Evolutionary conservation across 1,139 yeast genomes (phyloP).

Genomic region (Saccharomycopsis hybrid): DNA sequence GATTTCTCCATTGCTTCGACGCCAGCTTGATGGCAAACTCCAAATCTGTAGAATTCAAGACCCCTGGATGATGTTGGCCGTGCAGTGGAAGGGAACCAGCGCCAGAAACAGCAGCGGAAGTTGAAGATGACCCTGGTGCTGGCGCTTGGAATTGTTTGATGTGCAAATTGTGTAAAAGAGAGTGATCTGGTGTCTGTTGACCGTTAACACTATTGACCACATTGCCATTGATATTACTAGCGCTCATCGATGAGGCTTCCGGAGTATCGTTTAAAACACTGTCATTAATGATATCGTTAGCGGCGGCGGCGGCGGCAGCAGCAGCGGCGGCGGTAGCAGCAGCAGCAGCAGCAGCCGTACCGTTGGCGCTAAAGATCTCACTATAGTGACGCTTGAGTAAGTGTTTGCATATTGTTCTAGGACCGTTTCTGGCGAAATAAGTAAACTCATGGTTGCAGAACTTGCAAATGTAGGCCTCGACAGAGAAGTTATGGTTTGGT

Average conservation of each 20-base stretch:
- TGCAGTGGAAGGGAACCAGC: neutral
- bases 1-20: constrained; percentile 18
- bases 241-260: no score
- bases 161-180: no score
- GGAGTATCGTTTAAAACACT: neutral
- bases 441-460: constrained; percentile 18
- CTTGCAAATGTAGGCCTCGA: constrained; percentile 17
- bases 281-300: no score
- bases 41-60: constrained; percentile 10
- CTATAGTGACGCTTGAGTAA: constrained; percentile 10
- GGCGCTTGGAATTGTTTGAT: neutral
- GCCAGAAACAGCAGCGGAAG: neutral
- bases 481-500: neutral
- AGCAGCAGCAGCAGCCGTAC: constrained; percentile 5
- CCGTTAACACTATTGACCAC: neutral
- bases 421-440: constrained; percentile 19
- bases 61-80: no score
- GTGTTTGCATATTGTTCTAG: constrained; percentile 18
- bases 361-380: neutral
- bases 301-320: constrained; percentile 1
- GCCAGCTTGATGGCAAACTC: constrained; percentile 14
- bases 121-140: neutral
- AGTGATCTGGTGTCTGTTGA: no score
- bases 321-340: constrained; percentile 7
- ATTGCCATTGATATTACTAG: no score